Evolutionary conservation across 768 basidiomycete species (phyloP).

Genomic region (Russula earlei): DNA sequence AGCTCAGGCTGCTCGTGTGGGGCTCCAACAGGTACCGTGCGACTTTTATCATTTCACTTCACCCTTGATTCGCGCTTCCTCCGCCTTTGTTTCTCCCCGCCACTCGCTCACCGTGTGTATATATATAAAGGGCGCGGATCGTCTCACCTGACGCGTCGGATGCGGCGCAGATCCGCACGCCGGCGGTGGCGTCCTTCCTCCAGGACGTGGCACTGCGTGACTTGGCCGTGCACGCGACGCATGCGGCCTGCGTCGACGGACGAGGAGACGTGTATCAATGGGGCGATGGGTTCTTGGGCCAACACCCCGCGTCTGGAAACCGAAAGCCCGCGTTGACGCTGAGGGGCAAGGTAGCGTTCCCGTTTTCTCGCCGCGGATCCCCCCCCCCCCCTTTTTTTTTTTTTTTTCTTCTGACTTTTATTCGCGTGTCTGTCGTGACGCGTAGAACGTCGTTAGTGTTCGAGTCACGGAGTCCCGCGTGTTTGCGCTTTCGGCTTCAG

Average conservation of each 20-base stretch:
- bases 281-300: constrained; percentile 55
- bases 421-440: neutral
- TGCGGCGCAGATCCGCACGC: constrained; percentile 38
- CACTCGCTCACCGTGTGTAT: no score
- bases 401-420: neutral
- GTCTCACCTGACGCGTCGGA: constrained; percentile 34
- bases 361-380: no score
- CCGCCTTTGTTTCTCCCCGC: neutral
- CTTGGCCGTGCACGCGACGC: constrained; percentile 51
- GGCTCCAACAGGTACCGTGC: constrained; percentile 58
- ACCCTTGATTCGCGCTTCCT: neutral
- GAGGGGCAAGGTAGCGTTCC: constrained; percentile 45
- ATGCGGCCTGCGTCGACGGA: constrained; percentile 70
- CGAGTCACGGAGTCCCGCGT: constrained; percentile 51
- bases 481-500: constrained; percentile 72
- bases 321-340: constrained; percentile 44
- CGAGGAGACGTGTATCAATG: constrained; percentile 80
- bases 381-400: neutral
- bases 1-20: constrained; percentile 41
- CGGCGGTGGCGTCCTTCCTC: constrained; percentile 47
- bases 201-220: constrained; percentile 65
- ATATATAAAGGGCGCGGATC: constrained; percentile 34
- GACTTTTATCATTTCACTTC: constrained; percentile 15
- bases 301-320: constrained; percentile 17
- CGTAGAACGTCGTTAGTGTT: constrained; percentile 59